phyloP scores from a whole-genome alignment of 192 early-diverging fungal genomes.

The Coemansia furcata region DNA sequence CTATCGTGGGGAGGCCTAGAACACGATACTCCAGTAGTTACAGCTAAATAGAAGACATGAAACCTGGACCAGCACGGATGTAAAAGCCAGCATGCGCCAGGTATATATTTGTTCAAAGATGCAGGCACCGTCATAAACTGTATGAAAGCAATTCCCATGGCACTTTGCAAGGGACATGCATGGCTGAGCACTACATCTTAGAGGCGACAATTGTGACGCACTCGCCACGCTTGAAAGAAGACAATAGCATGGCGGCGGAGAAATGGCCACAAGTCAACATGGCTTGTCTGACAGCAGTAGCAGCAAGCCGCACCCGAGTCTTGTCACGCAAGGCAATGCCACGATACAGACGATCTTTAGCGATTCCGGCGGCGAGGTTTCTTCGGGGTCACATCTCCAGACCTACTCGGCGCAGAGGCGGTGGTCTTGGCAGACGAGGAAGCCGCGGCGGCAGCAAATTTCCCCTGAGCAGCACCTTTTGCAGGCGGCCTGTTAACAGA shows the following conservation, averaged over 20 bases:
- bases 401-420: background rate
- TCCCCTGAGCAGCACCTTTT: background rate
- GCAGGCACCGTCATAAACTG: background rate
- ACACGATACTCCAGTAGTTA: background rate
- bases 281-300: background rate
- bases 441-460: background rate
- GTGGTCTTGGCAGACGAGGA: background rate
- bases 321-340: background rate
- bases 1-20: background rate
- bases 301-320: background rate
- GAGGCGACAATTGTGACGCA: background rate
- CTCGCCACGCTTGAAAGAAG: background rate
- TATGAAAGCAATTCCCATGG: background rate
- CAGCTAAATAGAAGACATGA: background rate
- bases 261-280: background rate
- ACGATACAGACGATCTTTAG: background rate
- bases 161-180: background rate
- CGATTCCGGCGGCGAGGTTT: slow-evolving; percentile 22
- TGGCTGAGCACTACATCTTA: background rate
- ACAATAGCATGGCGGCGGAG: background rate
- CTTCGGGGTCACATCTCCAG: slow-evolving; percentile 4
- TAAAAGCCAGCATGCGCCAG: background rate
- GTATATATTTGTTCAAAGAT: background rate
- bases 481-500: background rate
- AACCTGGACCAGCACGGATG: background rate